phyloP scores from a whole-genome alignment of 495 filamentous ascomycete genomes.

The Hypoxylon intermedium region DNA sequence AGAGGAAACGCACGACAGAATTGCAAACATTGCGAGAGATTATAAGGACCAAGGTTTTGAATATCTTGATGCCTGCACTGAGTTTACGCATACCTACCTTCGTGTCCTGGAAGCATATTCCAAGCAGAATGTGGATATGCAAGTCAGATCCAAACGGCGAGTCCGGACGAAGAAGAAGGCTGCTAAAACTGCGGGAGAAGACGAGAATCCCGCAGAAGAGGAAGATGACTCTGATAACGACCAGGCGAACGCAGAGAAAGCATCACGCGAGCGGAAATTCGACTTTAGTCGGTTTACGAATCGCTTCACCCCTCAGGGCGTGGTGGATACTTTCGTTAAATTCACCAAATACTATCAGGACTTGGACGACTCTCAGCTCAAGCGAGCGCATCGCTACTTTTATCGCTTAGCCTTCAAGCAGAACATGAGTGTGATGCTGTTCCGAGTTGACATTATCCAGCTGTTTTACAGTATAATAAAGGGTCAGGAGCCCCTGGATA shows the following conservation, averaged over 20 bases:
- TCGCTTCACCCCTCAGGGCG: conserved; percentile 82
- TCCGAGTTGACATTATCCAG: conserved; percentile 86
- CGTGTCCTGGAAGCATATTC: conserved; percentile 92
- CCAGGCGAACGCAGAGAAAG: conserved; percentile 71
- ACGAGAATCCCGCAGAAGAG: conserved; percentile 49
- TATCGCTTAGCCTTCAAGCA: conserved; percentile 95
- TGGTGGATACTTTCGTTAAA: conserved; percentile 85
- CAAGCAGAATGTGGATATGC: conserved; percentile 91
- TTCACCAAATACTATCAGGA: conserved; percentile 84
- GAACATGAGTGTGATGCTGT: conserved; percentile 85
- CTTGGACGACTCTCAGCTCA: conserved; percentile 80
- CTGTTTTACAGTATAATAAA: conserved; percentile 93
- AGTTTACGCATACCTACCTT: conserved; percentile 88
- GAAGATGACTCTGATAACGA: conserved; percentile 76
- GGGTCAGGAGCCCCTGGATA: conserved; percentile 80
- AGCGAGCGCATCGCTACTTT: conserved; percentile 93
- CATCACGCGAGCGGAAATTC: conserved; percentile 85
- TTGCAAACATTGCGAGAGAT: conserved; percentile 75
- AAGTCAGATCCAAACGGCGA: conserved; percentile 79
- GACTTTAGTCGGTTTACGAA: conserved; percentile 85
- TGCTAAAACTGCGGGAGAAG: conserved; percentile 48
- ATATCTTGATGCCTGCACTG: conserved; percentile 90
- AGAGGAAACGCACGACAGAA: conserved; percentile 87
- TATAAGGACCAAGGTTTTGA: conserved; percentile 95
- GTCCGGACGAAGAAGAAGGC: conserved; percentile 74